phyloP scores from a whole-genome alignment of 345 rosid species.

The Barbarea vulgaris region DNA sequence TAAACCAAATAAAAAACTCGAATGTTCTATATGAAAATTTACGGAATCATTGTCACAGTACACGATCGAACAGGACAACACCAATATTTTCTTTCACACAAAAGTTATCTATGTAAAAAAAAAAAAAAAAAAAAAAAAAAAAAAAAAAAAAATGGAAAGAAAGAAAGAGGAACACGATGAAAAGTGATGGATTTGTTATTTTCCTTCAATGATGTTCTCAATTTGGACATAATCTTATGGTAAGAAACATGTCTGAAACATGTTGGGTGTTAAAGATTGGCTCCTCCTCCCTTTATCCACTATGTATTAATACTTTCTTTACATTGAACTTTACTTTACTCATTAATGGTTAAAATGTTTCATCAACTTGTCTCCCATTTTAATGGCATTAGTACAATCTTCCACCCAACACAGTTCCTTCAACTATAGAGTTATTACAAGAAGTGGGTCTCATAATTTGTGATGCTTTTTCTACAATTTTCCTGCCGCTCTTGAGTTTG shows the following conservation, averaged over 20 bases:
- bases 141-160: background rate
- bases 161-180: slow-evolving; percentile 33
- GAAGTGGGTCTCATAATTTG: slow-evolving; percentile 41
- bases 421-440: slow-evolving; percentile 30
- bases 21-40: slow-evolving; percentile 5
- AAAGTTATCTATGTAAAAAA: slow-evolving; percentile 29
- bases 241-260: slow-evolving; percentile 45
- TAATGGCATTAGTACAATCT: slow-evolving; percentile 32
- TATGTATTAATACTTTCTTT: slow-evolving; percentile 32
- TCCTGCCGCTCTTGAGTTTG: slow-evolving; percentile 30
- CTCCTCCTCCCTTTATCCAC: slow-evolving; percentile 26
- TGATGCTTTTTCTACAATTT: slow-evolving; percentile 27
- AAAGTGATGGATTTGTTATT: slow-evolving; percentile 27
- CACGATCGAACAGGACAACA: slow-evolving; percentile 28
- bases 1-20: background rate
- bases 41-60: slow-evolving; percentile 36
- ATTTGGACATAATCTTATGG: slow-evolving; percentile 38
- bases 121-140: background rate
- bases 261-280: slow-evolving; percentile 43
- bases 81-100: slow-evolving; percentile 27
- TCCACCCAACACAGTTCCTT: slow-evolving; percentile 42
- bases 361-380: slow-evolving; percentile 43
- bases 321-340: slow-evolving; percentile 34
- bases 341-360: slow-evolving; percentile 28
- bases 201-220: slow-evolving; percentile 32